phyloP scores from a whole-genome alignment of 2,329 filamentous ascomycete species.

The Cladosporium colombiae region DNA sequence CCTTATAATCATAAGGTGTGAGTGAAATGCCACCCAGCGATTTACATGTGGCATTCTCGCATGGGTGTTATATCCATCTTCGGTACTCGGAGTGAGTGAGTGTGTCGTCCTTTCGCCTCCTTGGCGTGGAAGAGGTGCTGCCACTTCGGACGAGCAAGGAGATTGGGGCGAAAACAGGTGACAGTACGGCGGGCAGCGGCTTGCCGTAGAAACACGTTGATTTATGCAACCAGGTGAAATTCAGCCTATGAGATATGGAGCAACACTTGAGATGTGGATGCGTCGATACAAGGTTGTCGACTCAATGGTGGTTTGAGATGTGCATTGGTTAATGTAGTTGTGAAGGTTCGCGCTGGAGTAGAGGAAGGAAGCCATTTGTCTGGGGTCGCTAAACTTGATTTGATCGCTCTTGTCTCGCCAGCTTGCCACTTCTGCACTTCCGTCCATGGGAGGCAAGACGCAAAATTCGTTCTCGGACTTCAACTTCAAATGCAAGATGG shows the following conservation, averaged over 20 bases:
- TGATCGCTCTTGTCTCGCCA: not conserved
- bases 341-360: not conserved
- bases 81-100: not conserved
- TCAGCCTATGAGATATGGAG: not conserved
- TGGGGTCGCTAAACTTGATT: not conserved
- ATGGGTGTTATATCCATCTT: not conserved
- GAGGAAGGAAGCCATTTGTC: not conserved
- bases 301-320: not conserved
- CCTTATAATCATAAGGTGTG: not conserved
- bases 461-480: not conserved
- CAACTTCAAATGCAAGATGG: not conserved
- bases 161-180: not conserved
- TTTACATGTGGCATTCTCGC: fast-evolving
- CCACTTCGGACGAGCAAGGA: not conserved
- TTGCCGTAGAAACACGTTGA: not conserved
- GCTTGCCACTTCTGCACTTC: not conserved
- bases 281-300: not conserved
- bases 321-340: not conserved
- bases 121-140: not conserved
- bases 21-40: not conserved
- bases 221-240: not conserved
- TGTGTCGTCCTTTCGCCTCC: not conserved
- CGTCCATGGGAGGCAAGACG: not conserved
- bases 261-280: not conserved
- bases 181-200: not conserved